Evolutionary conservation across 202 grass and related monocot genomes (phyloP), one percentile per base, ranked within the genome.

Genomic region (Schoenoplectus tabernaemontani): DNA sequence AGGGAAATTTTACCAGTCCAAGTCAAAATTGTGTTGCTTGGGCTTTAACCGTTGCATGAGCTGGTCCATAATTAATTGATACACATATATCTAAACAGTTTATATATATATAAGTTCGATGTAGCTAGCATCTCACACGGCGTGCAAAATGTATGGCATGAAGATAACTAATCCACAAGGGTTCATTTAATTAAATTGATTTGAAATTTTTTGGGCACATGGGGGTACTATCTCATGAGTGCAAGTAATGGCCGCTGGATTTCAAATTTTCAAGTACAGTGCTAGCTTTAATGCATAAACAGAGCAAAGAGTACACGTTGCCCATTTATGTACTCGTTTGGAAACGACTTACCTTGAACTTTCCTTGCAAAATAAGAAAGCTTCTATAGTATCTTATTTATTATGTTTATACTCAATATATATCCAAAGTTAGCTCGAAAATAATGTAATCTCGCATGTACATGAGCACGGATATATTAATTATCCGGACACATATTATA

Each of bases 161-260:
- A 16, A 22, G 41, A 43, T 39, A 64, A n/a, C 12, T 47, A 44
- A 79, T 79, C 37, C 77, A 79, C 58, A 79, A 63, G n/a, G 77
- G 39, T 34, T 6, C 6, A 73, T 50, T 33, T 17, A 51, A 4
- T 64, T 64, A 50, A 53, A 16, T 64, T 79, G 10, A 58, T 23
- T 61, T 59, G 6, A 5, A 59, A 79, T 79, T 12, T 79, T 44
- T 62, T 59, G 76, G 39, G 39, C 77, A 79, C 77, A 79, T 79
- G 77, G 77, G 0, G 38, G 39, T n/a, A n/a, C n/a, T 79, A 58
- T 64, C 77, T 63, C 57, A 79, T 62, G 37, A 46, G 37, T 79
- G 57, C 26, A 62, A 64, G 58, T 64, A 79, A 64, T 48, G 39
- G 57, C 20, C 64, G 6, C 58, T 51, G 69, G 23, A 26, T n/a